These are phyloP conservation scores for Pyrus communis DNA, from an alignment of 306 rosid species.

Conservation along the genomic window DNA sequence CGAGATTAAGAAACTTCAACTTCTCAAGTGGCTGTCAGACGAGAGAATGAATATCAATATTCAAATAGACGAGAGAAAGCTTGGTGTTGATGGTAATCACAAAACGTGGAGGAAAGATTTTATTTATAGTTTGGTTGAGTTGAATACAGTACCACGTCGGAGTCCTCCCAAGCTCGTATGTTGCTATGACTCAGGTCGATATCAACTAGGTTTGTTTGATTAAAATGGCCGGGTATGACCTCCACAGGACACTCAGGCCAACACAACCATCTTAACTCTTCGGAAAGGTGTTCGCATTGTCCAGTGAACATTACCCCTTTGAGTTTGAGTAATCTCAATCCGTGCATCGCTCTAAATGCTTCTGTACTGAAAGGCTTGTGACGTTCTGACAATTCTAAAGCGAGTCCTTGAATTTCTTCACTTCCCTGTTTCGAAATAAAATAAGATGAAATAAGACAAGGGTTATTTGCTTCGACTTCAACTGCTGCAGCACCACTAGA, in stretches of 20 bases:
- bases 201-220: slow-evolving; percentile 11
- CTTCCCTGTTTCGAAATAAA: neutral
- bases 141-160: slow-evolving; percentile 14
- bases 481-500: neutral
- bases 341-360: slow-evolving; percentile 25
- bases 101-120: neutral
- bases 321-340: slow-evolving; percentile 31
- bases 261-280: neutral
- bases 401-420: neutral
- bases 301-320: slow-evolving; percentile 7
- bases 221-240: neutral
- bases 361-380: neutral
- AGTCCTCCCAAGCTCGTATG: slow-evolving; percentile 14
- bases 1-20: slow-evolving; percentile 17
- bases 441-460: neutral
- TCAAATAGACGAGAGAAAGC: neutral
- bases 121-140: neutral
- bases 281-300: slow-evolving; percentile 20
- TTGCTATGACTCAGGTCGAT: slow-evolving; percentile 25
- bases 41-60: too few relatives aligned
- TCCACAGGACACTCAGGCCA: neutral
- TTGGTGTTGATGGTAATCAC: neutral
- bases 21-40: slow-evolving; percentile 5
- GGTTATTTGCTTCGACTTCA: too few relatives aligned
- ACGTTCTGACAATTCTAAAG: neutral